Evolutionary conservation across 257 asterid species (phyloP).

Genomic region (Perilla frutescens): DNA sequence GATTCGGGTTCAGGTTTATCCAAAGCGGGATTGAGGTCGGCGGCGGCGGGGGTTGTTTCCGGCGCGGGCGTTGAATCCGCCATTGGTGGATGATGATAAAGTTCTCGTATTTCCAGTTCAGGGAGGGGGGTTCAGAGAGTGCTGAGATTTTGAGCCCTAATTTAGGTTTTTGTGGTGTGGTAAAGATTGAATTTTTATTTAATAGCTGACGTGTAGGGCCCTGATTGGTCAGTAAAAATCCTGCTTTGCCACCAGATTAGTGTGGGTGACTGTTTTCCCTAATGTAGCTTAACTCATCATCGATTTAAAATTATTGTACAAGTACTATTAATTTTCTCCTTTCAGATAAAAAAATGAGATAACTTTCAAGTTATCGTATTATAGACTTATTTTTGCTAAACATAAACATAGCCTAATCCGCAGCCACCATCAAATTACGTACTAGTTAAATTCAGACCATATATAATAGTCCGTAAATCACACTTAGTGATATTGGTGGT

Average conservation of each 20-base stretch:
- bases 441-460: too few relatives aligned
- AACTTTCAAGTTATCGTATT: too few relatives aligned
- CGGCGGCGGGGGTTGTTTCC: slow-evolving; percentile 45
- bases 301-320: too few relatives aligned
- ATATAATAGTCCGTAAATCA: too few relatives aligned
- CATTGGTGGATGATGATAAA: slow-evolving; percentile 49
- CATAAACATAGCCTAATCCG: too few relatives aligned
- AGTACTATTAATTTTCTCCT: too few relatives aligned
- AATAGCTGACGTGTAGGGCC: background rate
- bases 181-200: slow-evolving; percentile 2
- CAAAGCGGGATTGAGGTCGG: slow-evolving; percentile 36
- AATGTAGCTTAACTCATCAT: too few relatives aligned
- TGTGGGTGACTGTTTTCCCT: too few relatives aligned
- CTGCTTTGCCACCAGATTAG: background rate
- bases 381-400: too few relatives aligned
- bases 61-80: slow-evolving; percentile 68
- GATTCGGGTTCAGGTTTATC: slow-evolving; percentile 41
- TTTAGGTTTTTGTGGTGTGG: slow-evolving; percentile 17
- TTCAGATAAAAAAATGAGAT: too few relatives aligned
- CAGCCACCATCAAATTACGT: too few relatives aligned
- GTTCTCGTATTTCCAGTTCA: slow-evolving; percentile 30
- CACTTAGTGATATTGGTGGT: too few relatives aligned
- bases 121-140: slow-evolving; percentile 28
- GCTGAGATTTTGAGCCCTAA: slow-evolving; percentile 41
- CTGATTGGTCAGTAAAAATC: slow-evolving; percentile 4